Percentiles rank a stretch among this genome's conserved stretches.
phyloP scores from a whole-genome alignment of 495 filamentous ascomycete species.

The Patellaria atrata region DNA sequence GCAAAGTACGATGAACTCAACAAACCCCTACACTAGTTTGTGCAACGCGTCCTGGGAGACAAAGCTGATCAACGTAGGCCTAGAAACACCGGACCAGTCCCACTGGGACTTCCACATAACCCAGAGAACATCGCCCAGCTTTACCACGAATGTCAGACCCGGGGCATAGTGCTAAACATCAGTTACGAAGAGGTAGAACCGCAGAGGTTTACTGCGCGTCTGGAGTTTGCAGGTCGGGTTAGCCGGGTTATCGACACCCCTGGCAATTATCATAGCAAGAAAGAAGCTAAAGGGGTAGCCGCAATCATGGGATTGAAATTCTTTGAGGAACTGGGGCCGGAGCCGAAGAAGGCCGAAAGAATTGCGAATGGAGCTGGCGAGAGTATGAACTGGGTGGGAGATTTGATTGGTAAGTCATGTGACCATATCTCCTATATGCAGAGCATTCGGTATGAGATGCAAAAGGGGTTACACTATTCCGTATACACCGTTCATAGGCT shows the following conservation, averaged over 20 bases:
- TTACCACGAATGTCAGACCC: conserved; percentile 9
- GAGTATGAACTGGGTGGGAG: conserved; percentile 10
- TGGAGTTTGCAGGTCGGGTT: too few relatives aligned
- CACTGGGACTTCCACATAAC: too few relatives aligned
- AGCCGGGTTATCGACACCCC: too few relatives aligned
- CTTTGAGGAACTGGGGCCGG: neutral
- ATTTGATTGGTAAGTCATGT: conserved; percentile 11
- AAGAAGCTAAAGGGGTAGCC: conserved; percentile 19
- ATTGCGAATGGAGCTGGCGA: neutral
- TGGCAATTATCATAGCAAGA: conserved; percentile 7
- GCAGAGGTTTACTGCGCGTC: too few relatives aligned
- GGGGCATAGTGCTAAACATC: conserved; percentile 1
- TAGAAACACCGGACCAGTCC: too few relatives aligned
- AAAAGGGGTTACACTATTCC: too few relatives aligned
- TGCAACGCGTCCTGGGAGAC: too few relatives aligned
- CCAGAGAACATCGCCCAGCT: conserved; percentile 1
- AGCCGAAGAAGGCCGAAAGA: conserved; percentile 3
- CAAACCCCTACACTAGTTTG: too few relatives aligned
- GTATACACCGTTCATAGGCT: conserved; percentile 1
- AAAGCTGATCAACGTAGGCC: too few relatives aligned
- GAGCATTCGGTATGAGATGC: too few relatives aligned
- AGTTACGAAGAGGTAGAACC: too few relatives aligned
- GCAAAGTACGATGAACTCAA: too few relatives aligned
- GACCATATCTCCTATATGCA: neutral
- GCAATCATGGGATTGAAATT: conserved; percentile 5